phyloP scores from a whole-genome alignment of 2,329 filamentous ascomycete genomes.

The Grosmannia serpens region DNA sequence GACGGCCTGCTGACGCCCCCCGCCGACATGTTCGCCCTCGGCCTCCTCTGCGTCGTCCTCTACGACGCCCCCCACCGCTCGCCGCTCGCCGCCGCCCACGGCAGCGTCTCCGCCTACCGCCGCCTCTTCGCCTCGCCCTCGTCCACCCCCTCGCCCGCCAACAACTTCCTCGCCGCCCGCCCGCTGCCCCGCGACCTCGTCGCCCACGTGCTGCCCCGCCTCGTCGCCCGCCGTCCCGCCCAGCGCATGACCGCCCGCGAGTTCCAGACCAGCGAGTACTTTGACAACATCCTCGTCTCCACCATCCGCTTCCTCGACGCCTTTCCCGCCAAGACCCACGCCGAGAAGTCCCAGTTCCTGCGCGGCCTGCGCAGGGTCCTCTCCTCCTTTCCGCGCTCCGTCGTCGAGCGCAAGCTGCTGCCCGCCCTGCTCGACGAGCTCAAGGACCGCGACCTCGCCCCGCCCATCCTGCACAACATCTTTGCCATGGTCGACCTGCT shows the following conservation, averaged over 20 bases:
- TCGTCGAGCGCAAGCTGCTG: conserved; percentile 89
- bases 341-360: conserved; percentile 86
- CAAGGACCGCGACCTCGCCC: conserved; percentile 80
- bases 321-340: conserved; percentile 81
- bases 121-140: conserved; percentile 69
- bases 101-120: conserved; percentile 75
- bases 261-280: conserved; percentile 92
- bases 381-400: conserved; percentile 82
- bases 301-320: conserved; percentile 91
- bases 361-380: conserved; percentile 77
- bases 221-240: conserved; percentile 79
- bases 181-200: conserved; percentile 70
- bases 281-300: conserved; percentile 92
- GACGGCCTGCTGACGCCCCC: conserved; percentile 77
- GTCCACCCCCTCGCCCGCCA: conserved; percentile 63
- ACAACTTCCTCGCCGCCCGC: conserved; percentile 74
- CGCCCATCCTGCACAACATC: conserved; percentile 78
- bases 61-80: conserved; percentile 93
- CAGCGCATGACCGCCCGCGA: conserved; percentile 79
- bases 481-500: conserved; percentile 80
- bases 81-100: conserved; percentile 72
- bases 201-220: conserved; percentile 63
- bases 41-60: conserved; percentile 74
- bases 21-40: conserved; percentile 89
- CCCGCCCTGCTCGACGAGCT: conserved; percentile 83